Percentiles rank a stretch among this genome's conserved stretches.
Conservation (phyloP, 1,139 yeast genomes). For the Diutina mesorugosa region DNA sequence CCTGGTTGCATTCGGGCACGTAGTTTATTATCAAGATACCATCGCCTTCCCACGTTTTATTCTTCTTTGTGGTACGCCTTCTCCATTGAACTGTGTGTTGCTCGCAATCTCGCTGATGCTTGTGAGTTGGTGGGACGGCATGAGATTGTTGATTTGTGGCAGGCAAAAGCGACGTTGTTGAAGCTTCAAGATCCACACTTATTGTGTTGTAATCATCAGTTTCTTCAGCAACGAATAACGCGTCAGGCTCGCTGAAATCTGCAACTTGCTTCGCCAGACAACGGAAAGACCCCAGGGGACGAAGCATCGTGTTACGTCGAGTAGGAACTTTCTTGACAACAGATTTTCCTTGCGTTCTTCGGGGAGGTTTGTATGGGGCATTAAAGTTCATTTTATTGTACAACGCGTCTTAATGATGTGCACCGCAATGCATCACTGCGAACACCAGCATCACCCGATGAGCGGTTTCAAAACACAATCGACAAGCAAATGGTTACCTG, state of each 20-base stretch:
- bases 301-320: neutral
- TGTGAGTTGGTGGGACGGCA: neutral
- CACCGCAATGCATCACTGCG: neutral
- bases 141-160: neutral
- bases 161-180: neutral
- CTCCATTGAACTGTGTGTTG: conserved; percentile 48
- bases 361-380: conserved; percentile 27
- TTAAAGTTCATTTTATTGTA: conserved; percentile 4
- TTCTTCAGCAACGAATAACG: neutral
- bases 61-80: conserved; percentile 59
- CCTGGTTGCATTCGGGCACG: neutral
- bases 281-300: neutral
- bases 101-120: neutral
- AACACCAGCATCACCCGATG: neutral
- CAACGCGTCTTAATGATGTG: neutral
- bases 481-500: too few relatives aligned
- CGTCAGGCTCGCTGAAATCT: neutral
- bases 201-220: neutral
- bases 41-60: conserved; percentile 94
- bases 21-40: conserved; percentile 33
- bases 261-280: neutral
- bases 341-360: conserved; percentile 8
- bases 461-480: too few relatives aligned
- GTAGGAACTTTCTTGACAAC: neutral
- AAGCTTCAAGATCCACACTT: neutral